Evolutionary conservation across 192 early-diverging fungal species (phyloP).

Genomic region (Backusella circina): DNA sequence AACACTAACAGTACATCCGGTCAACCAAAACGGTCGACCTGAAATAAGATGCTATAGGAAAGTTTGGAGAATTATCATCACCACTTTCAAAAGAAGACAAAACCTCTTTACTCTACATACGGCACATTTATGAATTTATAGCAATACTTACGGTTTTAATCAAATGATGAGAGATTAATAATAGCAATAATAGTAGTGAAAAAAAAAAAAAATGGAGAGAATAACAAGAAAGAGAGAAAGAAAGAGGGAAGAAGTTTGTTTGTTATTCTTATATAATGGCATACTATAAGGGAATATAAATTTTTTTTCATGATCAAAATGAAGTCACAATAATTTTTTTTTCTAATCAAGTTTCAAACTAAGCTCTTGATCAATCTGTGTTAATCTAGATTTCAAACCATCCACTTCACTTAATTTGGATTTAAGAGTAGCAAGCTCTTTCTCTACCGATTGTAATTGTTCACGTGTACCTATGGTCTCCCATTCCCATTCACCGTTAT

Average conservation of each 20-base stretch:
- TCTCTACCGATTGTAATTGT: constrained; percentile 79
- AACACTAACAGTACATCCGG: constrained; percentile 12
- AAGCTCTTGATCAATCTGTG: constrained; percentile 50
- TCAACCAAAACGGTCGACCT: constrained; percentile 13
- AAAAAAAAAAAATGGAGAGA: not conserved
- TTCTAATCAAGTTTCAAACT: constrained; percentile 30
- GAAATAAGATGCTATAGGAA: constrained; percentile 13
- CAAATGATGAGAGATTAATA: not conserved
- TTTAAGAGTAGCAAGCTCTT: constrained; percentile 78
- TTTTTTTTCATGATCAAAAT: not conserved
- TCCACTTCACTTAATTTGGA: constrained; percentile 50
- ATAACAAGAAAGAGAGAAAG: not conserved
- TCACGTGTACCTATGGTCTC: constrained; percentile 77
- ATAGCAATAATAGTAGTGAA: not conserved
- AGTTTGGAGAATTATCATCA: constrained; percentile 11
- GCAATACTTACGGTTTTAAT: not conserved
- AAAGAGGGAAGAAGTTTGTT: not conserved
- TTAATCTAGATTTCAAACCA: constrained; percentile 37
- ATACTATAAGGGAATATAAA: not conserved
- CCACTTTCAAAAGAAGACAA: not conserved
- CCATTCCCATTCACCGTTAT: constrained; percentile 83
- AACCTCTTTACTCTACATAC: not conserved
- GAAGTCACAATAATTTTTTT: constrained; percentile 5
- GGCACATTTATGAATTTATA: not conserved
- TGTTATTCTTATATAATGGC: not conserved